Base-by-base conservation (phyloP, 371 early-diverging fungal species). In the Mortierella sp. region DNA sequence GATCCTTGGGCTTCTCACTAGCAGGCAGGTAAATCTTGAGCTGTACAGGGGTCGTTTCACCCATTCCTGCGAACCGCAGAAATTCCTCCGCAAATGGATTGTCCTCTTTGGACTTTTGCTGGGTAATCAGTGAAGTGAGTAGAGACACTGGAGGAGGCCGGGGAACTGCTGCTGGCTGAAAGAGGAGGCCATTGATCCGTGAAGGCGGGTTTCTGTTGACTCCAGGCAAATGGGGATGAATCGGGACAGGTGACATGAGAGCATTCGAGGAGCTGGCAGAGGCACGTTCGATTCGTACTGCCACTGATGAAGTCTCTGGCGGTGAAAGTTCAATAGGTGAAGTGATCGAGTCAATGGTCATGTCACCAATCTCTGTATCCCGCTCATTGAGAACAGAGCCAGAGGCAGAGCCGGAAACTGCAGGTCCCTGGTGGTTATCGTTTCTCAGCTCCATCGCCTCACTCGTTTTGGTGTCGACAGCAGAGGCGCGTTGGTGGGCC, bases 11-110 rank as follows among this genome's bases (percentile, higher is more conserved):
- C 12, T 84, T 77, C 18, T 60, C 69, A 6, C 88, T 83, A 64
- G 82, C 80, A 0, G 92, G 90, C 18, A 94, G 69, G 72, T 87
- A 93, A 2, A 94, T 86, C 65, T 86, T 86, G n/a, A 94, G 79
- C 29, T 83, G 85, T 18, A 93, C 84, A 11, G 90, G 84, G 29
- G 84, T 83, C 3, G 75, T 60, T 57, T 90, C 92, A 16, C 91
- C 89, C 63, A 80, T 74, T 11, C 80, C 73, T 53, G 82, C 84
- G 1, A 88, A 85, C 63, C 84, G 87, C 0, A 87, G 76, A 71
- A 90, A 95, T 52, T 86, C 88, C 37, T 89, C 90, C 0, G 90
- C 84, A 81, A 94, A 94, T 9, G 95, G 94, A 62, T 94, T 95
- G 26, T 89, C 85, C 0, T 87, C 88, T 47, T 83, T 83, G 1